Evolutionary conservation across 129 eudicot genomes (phyloP).

Genomic region (Pulicaria dysenterica): DNA sequence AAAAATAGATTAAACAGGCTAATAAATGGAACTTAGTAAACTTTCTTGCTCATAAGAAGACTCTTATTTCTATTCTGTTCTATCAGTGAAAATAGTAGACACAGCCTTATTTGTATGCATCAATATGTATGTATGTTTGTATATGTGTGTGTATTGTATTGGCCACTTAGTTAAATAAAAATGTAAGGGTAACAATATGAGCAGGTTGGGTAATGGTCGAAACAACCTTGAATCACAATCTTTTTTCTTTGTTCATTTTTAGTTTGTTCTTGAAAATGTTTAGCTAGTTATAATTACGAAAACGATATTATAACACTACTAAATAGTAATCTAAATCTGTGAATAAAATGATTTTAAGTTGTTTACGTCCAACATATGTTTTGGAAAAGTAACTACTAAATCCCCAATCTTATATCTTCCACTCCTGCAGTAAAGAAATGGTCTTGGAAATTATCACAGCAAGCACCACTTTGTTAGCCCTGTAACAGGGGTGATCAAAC

Average conservation of each 20-base stretch:
- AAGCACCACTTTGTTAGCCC: slow-evolving; percentile 26
- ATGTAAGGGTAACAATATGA: no score
- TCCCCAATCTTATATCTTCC: slow-evolving; percentile 3
- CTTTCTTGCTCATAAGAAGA: neutral
- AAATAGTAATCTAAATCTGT: neutral
- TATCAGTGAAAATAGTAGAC: no score
- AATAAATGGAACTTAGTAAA: neutral
- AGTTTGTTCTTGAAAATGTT: neutral
- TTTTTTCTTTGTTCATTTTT: neutral
- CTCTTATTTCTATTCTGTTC: no score
- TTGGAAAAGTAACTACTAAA: neutral
- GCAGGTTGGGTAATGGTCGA: no score
- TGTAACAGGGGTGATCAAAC: slow-evolving; percentile 10
- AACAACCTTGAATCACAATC: neutral
- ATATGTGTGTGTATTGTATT: no score
- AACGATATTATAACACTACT: neutral
- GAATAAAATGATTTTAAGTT: neutral
- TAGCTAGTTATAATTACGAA: neutral
- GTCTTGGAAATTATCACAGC: slow-evolving; percentile 31
- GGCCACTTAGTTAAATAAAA: no score
- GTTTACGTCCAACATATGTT: neutral
- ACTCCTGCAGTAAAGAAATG: slow-evolving; percentile 7
- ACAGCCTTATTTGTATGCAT: no score
- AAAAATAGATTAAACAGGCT: neutral
- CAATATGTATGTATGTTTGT: no score